phyloP scores from a whole-genome alignment of 78 protist genomes.

The Diacronema lutheri region DNA sequence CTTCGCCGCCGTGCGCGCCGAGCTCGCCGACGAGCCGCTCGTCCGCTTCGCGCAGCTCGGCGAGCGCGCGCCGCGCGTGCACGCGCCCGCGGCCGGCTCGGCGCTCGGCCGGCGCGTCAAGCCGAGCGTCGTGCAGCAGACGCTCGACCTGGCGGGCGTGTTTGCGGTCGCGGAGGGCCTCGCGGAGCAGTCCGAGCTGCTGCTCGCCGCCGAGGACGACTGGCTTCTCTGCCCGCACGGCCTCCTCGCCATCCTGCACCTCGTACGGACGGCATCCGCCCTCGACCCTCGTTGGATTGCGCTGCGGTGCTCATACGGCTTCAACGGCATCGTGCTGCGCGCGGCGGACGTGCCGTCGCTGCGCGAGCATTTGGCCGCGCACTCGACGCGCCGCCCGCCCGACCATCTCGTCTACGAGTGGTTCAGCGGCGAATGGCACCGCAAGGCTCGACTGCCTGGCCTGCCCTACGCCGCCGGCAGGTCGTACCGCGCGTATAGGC shows the following conservation, averaged over 20 bases:
- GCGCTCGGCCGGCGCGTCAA: not conserved
- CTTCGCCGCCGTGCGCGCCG: not conserved
- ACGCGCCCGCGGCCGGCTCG: not conserved
- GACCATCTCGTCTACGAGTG: slow-evolving; percentile 5
- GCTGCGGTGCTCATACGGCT: not conserved
- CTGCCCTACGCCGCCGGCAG: not conserved
- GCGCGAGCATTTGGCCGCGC: not conserved
- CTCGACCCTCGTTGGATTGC: not conserved
- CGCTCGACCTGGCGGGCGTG: not conserved
- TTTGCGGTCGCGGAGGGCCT: not conserved
- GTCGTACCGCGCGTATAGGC: not conserved
- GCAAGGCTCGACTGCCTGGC: too few species aligned
- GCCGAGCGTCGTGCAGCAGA: not conserved
- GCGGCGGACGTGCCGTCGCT: not conserved
- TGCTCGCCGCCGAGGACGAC: not conserved
- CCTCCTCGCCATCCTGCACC: not conserved
- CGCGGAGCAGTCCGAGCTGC: not conserved
- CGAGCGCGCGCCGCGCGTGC: too few species aligned
- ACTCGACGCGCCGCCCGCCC: not conserved
- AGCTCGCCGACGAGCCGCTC: not conserved
- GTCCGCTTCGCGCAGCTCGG: not conserved
- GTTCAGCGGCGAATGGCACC: not conserved
- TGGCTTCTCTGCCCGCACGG: slow-evolving; percentile 6
- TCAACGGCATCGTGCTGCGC: slow-evolving; percentile 7
- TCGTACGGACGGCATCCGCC: not conserved